These are phyloP conservation scores for Hanseniaspora uvarum DNA, from an alignment of 1,139 yeast genomes.

Conservation along the genomic window DNA sequence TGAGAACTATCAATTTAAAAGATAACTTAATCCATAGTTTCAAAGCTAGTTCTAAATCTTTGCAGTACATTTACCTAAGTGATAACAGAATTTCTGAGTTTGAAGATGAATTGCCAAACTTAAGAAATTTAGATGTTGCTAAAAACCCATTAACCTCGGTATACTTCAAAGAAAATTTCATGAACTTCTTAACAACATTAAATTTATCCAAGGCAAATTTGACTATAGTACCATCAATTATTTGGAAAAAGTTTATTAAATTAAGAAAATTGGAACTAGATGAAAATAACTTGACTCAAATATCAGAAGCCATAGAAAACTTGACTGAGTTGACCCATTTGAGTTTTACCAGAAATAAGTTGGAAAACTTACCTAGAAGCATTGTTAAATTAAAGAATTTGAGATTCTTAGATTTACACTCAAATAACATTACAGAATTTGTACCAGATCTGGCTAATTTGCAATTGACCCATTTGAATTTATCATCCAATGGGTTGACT, in stretches of 20 bases:
- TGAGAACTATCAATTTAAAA: conserved; percentile 68
- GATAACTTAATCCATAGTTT: conserved; percentile 61
- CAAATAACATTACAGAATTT: conserved; percentile 66
- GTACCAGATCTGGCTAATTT: conserved; percentile 63
- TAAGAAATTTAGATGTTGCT: conserved; percentile 49
- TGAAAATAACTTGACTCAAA: conserved; percentile 66
- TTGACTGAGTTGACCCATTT: conserved; percentile 53
- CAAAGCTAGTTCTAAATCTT: conserved; percentile 50
- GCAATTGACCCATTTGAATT: conserved; percentile 51
- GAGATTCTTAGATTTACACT: conserved; percentile 68
- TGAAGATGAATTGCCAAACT: conserved; percentile 48
- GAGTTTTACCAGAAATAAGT: conserved; percentile 64
- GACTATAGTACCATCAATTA: conserved; percentile 57
- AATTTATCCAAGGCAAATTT: conserved; percentile 76
- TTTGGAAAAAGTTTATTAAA: conserved; percentile 52
- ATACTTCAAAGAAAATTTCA: conserved; percentile 35
- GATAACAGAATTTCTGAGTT: conserved; percentile 70
- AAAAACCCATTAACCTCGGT: conserved; percentile 70
- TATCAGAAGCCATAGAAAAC: conserved; percentile 61
- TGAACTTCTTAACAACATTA: conserved; percentile 56
- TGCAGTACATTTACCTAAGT: conserved; percentile 65
- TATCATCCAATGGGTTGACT: conserved; percentile 68
- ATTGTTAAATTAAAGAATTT: conserved; percentile 53
- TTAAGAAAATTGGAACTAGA: conserved; percentile 69
- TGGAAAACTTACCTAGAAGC: conserved; percentile 60